phyloP scores from a whole-genome alignment of 2,329 filamentous ascomycete species.

The Pseudocercospora ulei region DNA sequence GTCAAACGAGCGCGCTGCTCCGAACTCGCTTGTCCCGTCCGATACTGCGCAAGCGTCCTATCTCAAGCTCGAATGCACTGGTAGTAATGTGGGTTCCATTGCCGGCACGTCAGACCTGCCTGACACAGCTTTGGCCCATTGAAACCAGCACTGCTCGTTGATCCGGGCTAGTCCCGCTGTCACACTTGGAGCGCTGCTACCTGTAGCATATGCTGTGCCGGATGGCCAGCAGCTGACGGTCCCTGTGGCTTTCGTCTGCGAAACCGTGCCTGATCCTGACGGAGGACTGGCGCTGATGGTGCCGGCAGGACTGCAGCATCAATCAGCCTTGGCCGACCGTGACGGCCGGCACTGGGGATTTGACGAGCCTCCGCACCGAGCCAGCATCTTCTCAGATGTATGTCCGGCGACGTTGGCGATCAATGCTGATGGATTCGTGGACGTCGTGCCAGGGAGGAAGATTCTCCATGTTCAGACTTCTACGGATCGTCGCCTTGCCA shows the following conservation, averaged over 20 bases:
- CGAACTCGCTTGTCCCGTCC: not conserved
- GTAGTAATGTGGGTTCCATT: conserved; percentile 14
- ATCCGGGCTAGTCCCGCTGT: conserved; percentile 1
- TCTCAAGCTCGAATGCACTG: conserved; percentile 12
- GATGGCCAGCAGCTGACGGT: conserved; percentile 1
- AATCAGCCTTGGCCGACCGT: conserved; percentile 3
- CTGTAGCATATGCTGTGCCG: conserved; percentile 7
- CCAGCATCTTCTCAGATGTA: conserved; percentile 47
- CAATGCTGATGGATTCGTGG: conserved; percentile 57
- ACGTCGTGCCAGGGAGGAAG: conserved; percentile 61
- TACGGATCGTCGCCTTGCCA: conserved; percentile 52
- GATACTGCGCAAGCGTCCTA: not conserved
- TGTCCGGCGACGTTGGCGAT: conserved; percentile 57
- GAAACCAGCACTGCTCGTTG: conserved; percentile 16
- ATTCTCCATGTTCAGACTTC: conserved; percentile 53
- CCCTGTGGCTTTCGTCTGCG: not conserved
- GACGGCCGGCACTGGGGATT: not conserved
- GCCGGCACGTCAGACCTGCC: conserved; percentile 9
- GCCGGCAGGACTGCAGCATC: not conserved
- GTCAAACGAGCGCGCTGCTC: conserved; percentile 4
- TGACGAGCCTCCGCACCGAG: conserved; percentile 25
- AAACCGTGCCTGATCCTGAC: not conserved
- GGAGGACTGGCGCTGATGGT: conserved; percentile 5
- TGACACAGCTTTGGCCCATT: conserved; percentile 8
- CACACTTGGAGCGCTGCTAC: conserved; percentile 1